Conservation (phyloP, 2,329 filamentous ascomycete species). For the Magnaporthiopsis incrustans region DNA sequence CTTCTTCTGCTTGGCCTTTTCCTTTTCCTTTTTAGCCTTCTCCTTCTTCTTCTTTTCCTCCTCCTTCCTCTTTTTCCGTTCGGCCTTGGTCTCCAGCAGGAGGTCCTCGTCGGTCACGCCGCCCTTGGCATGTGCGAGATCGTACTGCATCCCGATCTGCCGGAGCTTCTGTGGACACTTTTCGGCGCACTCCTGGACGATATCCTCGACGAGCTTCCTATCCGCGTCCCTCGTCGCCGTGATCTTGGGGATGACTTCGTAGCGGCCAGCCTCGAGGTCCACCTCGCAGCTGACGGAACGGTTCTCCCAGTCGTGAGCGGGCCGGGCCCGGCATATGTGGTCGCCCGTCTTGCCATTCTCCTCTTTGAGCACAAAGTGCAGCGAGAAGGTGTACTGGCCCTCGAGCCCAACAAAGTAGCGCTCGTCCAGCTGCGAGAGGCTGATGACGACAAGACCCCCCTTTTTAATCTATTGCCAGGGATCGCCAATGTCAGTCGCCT, state of each 20-base stretch:
- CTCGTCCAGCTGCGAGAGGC: slow-evolving; percentile 36
- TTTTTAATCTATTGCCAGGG: slow-evolving; percentile 22
- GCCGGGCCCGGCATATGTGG: slow-evolving; percentile 25
- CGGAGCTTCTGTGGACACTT: slow-evolving; percentile 55
- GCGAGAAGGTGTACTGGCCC: slow-evolving; percentile 33
- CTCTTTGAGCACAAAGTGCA: slow-evolving; percentile 36
- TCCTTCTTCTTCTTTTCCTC: slow-evolving; percentile 13
- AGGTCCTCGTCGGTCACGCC: slow-evolving; percentile 12
- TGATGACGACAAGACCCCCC: slow-evolving; percentile 32
- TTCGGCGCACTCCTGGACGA: slow-evolving; percentile 40
- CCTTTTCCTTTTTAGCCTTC: slow-evolving; percentile 20
- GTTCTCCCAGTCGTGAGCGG: slow-evolving; percentile 34
- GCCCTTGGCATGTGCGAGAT: slow-evolving; percentile 44
- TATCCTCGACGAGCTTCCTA: slow-evolving; percentile 46
- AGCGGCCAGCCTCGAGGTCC: slow-evolving; percentile 59
- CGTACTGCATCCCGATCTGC: slow-evolving; percentile 50
- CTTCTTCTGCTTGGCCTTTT: slow-evolving; percentile 18
- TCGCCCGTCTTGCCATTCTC: slow-evolving; percentile 17
- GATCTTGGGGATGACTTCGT: slow-evolving; percentile 62
- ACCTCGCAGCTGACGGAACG: slow-evolving; percentile 65
- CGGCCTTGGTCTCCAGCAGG: slow-evolving; percentile 6
- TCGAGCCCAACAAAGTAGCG: slow-evolving; percentile 37
- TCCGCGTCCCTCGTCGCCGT: slow-evolving; percentile 41
- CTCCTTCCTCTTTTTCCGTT: slow-evolving; percentile 6
- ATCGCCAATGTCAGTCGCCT: background rate